A percentile compares a stretch with the other conserved stretches of the same genome.
Evolutionary conservation across 2,329 filamentous ascomycete species (phyloP).

Genomic region (Colletotrichum chrysophilum): DNA sequence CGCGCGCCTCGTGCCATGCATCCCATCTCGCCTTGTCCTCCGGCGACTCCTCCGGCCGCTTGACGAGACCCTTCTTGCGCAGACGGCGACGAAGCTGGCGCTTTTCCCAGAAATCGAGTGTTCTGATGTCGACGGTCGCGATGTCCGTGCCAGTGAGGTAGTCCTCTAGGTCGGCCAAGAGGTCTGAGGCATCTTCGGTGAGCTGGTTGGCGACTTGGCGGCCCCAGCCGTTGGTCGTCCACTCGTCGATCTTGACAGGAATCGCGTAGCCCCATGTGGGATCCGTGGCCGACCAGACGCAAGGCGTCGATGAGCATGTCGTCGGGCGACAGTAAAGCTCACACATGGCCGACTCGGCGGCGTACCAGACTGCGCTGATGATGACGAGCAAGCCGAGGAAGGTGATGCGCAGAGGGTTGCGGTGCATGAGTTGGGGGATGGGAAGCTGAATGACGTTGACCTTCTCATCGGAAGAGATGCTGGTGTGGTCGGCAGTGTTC

Average conservation of each 20-base stretch:
- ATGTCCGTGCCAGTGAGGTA: constrained; percentile 49
- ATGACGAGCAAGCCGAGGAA: constrained; percentile 51
- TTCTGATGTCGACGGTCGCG: constrained; percentile 44
- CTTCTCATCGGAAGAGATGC: not conserved
- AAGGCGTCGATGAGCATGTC: constrained; percentile 52
- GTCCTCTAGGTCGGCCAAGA: constrained; percentile 53
- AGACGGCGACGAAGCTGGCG: constrained; percentile 56
- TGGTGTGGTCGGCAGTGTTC: not conserved
- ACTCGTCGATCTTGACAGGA: constrained; percentile 68
- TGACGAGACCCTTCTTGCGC: constrained; percentile 48
- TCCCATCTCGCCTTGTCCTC: constrained; percentile 50
- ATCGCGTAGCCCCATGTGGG: constrained; percentile 65
- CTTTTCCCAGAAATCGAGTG: constrained; percentile 51
- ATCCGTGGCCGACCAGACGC: constrained; percentile 62
- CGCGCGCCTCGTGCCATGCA: constrained; percentile 46
- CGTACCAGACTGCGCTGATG: constrained; percentile 55
- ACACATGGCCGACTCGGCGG: constrained; percentile 60
- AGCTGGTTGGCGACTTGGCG: constrained; percentile 41
- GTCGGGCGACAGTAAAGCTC: constrained; percentile 57
- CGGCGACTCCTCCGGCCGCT: constrained; percentile 38
- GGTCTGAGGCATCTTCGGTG: constrained; percentile 51
- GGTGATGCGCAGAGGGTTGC: constrained; percentile 51
- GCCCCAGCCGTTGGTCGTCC: constrained; percentile 58
- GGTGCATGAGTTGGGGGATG: constrained; percentile 48
- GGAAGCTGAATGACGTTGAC: constrained; percentile 39